Evolutionary conservation across 2,329 filamentous ascomycete species (phyloP).

Genomic region (Ceratocystis cubensis): DNA sequence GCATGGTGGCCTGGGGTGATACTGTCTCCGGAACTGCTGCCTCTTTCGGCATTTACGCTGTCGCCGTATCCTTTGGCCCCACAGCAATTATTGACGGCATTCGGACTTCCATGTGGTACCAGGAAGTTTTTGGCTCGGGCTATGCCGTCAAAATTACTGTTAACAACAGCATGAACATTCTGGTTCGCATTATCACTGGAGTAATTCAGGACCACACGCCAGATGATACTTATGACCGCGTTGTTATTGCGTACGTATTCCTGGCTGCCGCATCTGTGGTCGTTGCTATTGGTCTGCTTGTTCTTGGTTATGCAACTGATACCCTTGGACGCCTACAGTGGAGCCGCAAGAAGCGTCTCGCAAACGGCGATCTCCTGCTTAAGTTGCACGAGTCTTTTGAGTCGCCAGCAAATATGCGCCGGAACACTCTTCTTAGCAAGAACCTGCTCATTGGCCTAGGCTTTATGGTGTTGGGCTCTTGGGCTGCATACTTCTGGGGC

Average conservation of each 20-base stretch:
- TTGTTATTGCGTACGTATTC: conserved; percentile 44
- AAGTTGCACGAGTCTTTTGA: conserved; percentile 34
- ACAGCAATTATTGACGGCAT: conserved; percentile 49
- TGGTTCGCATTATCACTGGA: conserved; percentile 44
- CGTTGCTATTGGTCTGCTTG: conserved; percentile 33
- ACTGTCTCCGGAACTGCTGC: conserved; percentile 42
- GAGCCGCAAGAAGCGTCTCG: conserved; percentile 42
- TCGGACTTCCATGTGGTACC: conserved; percentile 47
- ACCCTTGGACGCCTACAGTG: conserved; percentile 43
- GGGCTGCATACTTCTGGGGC: conserved; percentile 49
- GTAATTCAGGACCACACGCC: conserved; percentile 44
- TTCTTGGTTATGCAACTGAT: conserved; percentile 30
- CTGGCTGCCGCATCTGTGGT: conserved; percentile 38
- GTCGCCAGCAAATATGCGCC: conserved; percentile 26
- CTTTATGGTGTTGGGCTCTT: conserved; percentile 38
- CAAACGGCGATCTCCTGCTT: conserved; percentile 33
- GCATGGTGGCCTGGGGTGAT: conserved; percentile 39
- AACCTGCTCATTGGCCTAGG: conserved; percentile 34
- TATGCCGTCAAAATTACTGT: conserved; percentile 49
- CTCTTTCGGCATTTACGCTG: conserved; percentile 46
- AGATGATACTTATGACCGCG: conserved; percentile 42
- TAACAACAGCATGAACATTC: conserved; percentile 52
- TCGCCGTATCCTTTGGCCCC: conserved; percentile 43
- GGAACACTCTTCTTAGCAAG: conserved; percentile 33
- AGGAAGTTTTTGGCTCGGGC: conserved; percentile 46